Conservation (phyloP, 306 rosid species). For the Geum urbanum region DNA sequence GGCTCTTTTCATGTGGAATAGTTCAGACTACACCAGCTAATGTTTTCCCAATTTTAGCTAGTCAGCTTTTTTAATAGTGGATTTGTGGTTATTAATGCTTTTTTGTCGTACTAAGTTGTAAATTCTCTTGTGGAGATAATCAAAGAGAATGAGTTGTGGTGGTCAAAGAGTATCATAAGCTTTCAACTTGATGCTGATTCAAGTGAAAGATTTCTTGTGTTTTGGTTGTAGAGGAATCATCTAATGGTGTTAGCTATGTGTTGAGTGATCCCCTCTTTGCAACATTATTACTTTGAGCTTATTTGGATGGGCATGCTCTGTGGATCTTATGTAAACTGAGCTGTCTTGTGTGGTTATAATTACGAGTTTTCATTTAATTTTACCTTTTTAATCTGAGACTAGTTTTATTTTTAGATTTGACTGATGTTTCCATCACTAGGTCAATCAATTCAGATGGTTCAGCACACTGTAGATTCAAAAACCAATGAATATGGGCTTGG, state of each 20-base stretch:
- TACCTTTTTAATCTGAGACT: neutral
- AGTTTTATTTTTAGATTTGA: slow-evolving; percentile 6
- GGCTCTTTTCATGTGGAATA: neutral
- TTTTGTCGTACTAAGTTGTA: too few relatives aligned
- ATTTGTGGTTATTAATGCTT: neutral
- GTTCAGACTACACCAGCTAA: neutral
- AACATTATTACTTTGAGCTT: neutral
- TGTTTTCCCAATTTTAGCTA: neutral
- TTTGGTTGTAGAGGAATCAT: neutral
- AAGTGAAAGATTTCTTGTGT: neutral
- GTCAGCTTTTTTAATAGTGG: neutral
- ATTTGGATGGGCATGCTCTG: neutral
- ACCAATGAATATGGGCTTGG: slow-evolving; percentile 50
- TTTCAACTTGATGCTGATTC: neutral
- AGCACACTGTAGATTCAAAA: slow-evolving; percentile 54
- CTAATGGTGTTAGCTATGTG: neutral
- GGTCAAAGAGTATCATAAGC: neutral
- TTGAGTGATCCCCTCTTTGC: neutral
- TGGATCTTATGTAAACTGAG: neutral
- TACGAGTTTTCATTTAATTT: neutral
- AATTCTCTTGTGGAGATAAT: neutral
- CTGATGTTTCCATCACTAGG: slow-evolving; percentile 21
- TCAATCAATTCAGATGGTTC: slow-evolving; percentile 52
- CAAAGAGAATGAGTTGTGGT: neutral
- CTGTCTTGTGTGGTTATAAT: neutral